These are phyloP conservation scores for Boletus sensibilis DNA, from an alignment of 768 basidiomycete genomes.

Conservation along the genomic window DNA sequence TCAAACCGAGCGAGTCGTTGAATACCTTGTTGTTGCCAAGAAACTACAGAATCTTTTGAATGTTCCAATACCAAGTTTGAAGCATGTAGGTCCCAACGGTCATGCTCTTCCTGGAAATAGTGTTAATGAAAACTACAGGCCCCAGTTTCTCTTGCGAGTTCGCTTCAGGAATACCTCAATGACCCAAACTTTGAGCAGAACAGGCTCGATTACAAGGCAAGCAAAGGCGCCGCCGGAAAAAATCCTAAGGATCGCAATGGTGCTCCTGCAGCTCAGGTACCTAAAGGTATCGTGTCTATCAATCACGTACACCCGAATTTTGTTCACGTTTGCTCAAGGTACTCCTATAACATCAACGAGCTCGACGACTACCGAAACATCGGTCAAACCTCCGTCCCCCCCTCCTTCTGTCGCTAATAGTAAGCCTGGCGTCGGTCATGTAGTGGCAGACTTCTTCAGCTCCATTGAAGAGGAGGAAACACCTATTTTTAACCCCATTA, in stretches of 20 bases:
- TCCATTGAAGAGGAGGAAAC: conserved; percentile 83
- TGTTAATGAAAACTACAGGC: conserved; percentile 52
- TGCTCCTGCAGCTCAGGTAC: conserved; percentile 6
- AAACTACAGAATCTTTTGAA: conserved; percentile 92
- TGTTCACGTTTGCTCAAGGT: conserved; percentile 13
- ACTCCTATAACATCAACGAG: conserved; percentile 19
- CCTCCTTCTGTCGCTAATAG: conserved; percentile 23
- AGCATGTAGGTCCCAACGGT: conserved; percentile 58
- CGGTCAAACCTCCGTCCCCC: conserved; percentile 26
- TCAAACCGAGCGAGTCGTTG: conserved; percentile 90
- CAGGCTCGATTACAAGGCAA: conserved; percentile 85
- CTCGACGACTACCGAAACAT: conserved; percentile 19
- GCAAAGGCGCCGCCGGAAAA: conserved; percentile 63
- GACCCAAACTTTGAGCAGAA: conserved; percentile 98
- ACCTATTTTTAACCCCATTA: conserved; percentile 65
- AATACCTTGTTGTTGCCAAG: conserved; percentile 88
- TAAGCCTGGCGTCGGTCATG: conserved; percentile 43
- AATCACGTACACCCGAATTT: neutral
- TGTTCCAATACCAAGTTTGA: conserved; percentile 90
- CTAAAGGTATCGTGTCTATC: conserved; percentile 16
- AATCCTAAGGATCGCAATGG: conserved; percentile 14
- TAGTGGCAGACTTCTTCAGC: conserved; percentile 80
- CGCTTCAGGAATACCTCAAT: conserved; percentile 92
- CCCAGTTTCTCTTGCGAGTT: conserved; percentile 88
- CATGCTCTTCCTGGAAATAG: neutral